Evolutionary conservation across 1,284 basidiomycete species (phyloP).

Genomic region (Ceratobasidium sp.): DNA sequence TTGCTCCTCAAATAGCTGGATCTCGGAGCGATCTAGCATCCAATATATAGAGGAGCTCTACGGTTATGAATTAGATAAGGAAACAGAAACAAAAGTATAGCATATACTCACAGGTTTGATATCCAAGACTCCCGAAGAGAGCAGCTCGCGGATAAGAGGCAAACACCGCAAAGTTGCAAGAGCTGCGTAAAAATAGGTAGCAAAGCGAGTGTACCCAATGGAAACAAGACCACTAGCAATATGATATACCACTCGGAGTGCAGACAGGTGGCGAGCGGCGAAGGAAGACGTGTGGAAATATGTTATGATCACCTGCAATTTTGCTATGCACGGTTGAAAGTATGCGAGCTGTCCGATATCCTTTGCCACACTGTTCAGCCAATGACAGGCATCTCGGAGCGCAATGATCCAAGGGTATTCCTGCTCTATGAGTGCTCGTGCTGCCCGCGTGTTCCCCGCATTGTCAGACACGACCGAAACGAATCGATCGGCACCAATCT

Average conservation of each 20-base stretch:
- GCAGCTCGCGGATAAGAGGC: slow-evolving; percentile 9
- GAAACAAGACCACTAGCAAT: slow-evolving; percentile 55
- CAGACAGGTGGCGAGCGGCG: slow-evolving; percentile 51
- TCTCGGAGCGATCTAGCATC: slow-evolving; percentile 20
- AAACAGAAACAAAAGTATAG: neutral
- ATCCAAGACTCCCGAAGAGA: slow-evolving; percentile 30
- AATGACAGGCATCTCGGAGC: slow-evolving; percentile 57
- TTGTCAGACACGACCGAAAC: slow-evolving; percentile 55
- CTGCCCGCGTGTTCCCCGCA: slow-evolving; percentile 57
- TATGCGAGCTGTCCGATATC: slow-evolving; percentile 56
- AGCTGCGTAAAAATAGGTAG: slow-evolving; percentile 51
- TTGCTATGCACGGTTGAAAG: slow-evolving; percentile 52
- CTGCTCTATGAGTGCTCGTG: slow-evolving; percentile 50
- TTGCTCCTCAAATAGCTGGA: slow-evolving; percentile 4
- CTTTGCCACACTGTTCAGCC: slow-evolving; percentile 55
- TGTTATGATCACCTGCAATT: slow-evolving; percentile 51
- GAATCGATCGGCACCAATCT: slow-evolving; percentile 54
- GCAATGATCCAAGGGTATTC: slow-evolving; percentile 54
- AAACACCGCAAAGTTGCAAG: slow-evolving; percentile 7
- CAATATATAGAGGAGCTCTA: slow-evolving; percentile 34
- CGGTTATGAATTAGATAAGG: no score
- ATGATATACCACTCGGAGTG: slow-evolving; percentile 38
- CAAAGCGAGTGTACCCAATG: slow-evolving; percentile 57
- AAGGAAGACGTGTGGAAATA: slow-evolving; percentile 55
- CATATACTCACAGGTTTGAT: slow-evolving; percentile 1